Evolutionary conservation across 139 green algal species (phyloP).

Genomic region (Micractinium sp.): DNA sequence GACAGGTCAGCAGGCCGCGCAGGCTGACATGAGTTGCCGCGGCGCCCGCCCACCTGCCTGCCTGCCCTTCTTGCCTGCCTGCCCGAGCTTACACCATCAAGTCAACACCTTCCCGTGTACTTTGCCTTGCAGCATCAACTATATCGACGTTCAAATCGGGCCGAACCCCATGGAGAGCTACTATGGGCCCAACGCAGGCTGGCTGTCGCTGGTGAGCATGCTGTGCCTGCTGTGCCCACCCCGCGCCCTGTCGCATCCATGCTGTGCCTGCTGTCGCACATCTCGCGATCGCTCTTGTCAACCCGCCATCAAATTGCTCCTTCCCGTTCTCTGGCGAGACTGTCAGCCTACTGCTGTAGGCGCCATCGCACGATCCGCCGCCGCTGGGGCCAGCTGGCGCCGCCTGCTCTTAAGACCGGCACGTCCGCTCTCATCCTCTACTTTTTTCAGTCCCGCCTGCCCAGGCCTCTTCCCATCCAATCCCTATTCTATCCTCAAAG

Average conservation of each 20-base stretch:
- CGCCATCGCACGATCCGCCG: neutral
- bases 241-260: too few relatives aligned
- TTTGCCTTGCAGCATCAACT: slow-evolving; percentile 1
- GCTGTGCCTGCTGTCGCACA: neutral
- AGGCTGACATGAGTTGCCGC: neutral
- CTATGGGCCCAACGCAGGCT: neutral
- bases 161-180: neutral
- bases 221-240: neutral
- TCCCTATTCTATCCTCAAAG: neutral
- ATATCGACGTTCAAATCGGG: neutral
- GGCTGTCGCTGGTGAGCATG: neutral
- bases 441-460: too few relatives aligned
- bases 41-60: neutral
- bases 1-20: too few relatives aligned
- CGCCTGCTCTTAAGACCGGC: too few relatives aligned
- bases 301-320: neutral
- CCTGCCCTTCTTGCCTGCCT: neutral
- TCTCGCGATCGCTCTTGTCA: neutral
- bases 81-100: neutral
- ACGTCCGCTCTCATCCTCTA: too few relatives aligned
- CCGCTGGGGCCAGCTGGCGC: neutral
- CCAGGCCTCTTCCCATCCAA: too few relatives aligned
- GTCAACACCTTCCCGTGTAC: neutral
- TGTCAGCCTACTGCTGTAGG: too few relatives aligned
- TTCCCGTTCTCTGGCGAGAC: neutral